Conservation (phyloP, 495 filamentous ascomycete species). For the Podospora conica region DNA sequence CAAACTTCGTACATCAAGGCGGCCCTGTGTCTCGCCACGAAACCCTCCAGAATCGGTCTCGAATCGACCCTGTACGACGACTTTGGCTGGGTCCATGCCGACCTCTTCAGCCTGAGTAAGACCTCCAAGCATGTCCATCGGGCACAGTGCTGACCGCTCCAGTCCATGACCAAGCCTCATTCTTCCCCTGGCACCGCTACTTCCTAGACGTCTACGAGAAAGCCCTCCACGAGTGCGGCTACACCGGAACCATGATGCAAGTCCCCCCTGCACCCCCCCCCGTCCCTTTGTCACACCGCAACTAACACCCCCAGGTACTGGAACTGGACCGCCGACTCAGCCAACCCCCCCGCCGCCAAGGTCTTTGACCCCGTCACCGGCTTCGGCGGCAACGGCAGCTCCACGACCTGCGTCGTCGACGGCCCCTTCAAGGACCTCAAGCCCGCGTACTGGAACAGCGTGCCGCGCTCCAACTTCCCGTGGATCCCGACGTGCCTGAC, state of each 20-base stretch:
- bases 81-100: background rate
- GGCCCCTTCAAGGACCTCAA: conserved; percentile 1
- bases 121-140: background rate
- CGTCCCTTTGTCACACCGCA: background rate
- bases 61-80: background rate
- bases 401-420: background rate
- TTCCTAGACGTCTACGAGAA: background rate
- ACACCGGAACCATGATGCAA: background rate
- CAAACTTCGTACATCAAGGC: background rate
- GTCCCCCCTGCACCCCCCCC: background rate
- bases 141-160: background rate
- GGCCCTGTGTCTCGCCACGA: background rate
- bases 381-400: conserved; percentile 2
- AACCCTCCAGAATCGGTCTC: background rate
- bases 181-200: conserved; percentile 8
- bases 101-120: background rate
- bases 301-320: background rate
- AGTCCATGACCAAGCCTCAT: background rate
- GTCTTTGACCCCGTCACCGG: background rate
- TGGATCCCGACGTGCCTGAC: background rate
- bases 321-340: background rate
- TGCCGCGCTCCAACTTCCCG: background rate
- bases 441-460: background rate
- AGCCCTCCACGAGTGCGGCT: background rate
- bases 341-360: background rate